phyloP scores from a whole-genome alignment of 306 rosid genomes.

The Quercus parvula region DNA sequence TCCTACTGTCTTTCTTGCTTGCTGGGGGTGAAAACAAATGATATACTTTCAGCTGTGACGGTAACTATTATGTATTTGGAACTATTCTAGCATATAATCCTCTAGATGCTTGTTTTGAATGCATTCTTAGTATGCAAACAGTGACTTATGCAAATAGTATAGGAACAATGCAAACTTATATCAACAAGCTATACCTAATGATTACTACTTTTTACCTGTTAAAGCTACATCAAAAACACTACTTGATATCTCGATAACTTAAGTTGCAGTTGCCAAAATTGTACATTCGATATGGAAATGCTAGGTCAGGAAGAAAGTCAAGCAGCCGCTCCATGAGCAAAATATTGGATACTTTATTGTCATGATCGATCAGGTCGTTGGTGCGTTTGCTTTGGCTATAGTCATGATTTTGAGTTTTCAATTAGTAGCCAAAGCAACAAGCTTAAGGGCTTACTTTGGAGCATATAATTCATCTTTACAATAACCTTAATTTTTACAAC shows the following conservation, averaged over 20 bases:
- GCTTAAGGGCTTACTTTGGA: background rate
- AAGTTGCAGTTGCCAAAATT: too few species aligned
- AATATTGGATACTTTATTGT: background rate
- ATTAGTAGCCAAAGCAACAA: background rate
- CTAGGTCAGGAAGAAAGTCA: background rate
- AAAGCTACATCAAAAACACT: background rate
- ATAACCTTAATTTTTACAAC: background rate
- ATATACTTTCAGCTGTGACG: conserved; percentile 86
- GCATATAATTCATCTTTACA: background rate
- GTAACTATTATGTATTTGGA: conserved; percentile 33
- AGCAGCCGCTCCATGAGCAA: background rate
- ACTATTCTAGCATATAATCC: background rate
- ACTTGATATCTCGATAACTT: too few species aligned
- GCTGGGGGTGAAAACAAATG: conserved; percentile 84
- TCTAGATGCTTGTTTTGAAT: background rate
- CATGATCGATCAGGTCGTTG: background rate
- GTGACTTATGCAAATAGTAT: background rate
- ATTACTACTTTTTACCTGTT: background rate
- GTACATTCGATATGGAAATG: background rate
- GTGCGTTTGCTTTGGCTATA: background rate
- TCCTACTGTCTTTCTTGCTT: conserved; percentile 83
- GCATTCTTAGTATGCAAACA: background rate
- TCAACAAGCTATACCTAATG: background rate
- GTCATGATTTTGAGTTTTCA: background rate
- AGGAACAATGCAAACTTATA: background rate